phyloP scores from a whole-genome alignment of 225 moss, liverwort and hornwort species.

The Anthoceros angustus region DNA sequence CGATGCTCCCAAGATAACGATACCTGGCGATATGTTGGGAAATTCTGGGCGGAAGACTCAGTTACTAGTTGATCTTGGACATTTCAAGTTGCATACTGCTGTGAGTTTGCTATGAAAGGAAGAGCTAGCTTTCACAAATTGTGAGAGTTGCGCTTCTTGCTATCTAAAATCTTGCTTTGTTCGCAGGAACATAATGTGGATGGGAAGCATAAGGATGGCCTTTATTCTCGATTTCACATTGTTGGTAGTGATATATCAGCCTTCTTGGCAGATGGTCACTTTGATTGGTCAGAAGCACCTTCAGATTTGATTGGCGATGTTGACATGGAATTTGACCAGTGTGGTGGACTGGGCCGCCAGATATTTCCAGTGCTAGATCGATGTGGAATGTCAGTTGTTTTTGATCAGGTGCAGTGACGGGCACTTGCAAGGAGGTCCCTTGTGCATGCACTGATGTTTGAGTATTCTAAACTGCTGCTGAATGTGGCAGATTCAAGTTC shows the following conservation, averaged over 20 bases:
- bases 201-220: conserved; percentile 29
- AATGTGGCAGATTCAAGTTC: conserved; percentile 63
- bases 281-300: conserved; percentile 58
- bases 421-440: neutral
- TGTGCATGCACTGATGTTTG: neutral
- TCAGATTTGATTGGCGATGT: conserved; percentile 22
- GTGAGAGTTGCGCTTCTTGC: neutral
- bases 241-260: conserved; percentile 93
- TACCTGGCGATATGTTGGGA: conserved; percentile 56
- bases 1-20: conserved; percentile 92
- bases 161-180: neutral
- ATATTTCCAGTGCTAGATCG: conserved; percentile 80
- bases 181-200: conserved; percentile 21
- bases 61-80: conserved; percentile 86
- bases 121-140: neutral
- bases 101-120: conserved; percentile 15
- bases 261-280: conserved; percentile 70
- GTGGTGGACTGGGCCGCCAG: conserved; percentile 20
- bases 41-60: conserved; percentile 61
- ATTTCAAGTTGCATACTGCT: conserved; percentile 83
- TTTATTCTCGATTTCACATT: conserved; percentile 85
- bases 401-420: conserved; percentile 58
- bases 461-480: neutral
- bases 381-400: conserved; percentile 88
- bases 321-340: conserved; percentile 17